phyloP scores from a whole-genome alignment of 306 rosid genomes.

The Crataegus laevigata region DNA sequence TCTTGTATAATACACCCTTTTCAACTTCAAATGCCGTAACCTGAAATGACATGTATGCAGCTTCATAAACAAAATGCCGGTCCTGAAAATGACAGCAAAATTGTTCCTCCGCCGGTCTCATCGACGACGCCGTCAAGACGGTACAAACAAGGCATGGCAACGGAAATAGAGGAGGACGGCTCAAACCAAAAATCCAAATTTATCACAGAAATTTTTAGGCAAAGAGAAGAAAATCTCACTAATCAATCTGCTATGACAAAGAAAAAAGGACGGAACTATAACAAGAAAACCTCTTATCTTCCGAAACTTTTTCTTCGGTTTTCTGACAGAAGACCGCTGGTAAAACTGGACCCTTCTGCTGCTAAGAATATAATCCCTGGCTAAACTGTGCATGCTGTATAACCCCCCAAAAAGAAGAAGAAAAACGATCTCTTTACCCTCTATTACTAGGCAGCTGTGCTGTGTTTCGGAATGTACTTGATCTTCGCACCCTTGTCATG shows the following conservation, averaged over 20 bases:
- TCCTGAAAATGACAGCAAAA: no score
- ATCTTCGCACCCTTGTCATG: slow-evolving; percentile 42
- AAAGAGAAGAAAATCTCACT: slow-evolving; percentile 14
- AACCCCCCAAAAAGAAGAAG: slow-evolving; percentile 3
- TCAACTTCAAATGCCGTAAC: neutral
- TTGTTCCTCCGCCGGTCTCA: neutral
- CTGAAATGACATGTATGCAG: neutral
- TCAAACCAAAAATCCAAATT: neutral
- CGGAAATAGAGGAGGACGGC: neutral
- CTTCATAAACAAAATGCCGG: neutral
- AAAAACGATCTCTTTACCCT: slow-evolving; percentile 27
- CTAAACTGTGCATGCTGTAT: slow-evolving; percentile 54
- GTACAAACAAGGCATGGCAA: neutral
- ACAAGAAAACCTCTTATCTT: slow-evolving; percentile 12
- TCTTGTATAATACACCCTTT: neutral
- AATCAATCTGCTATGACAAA: slow-evolving; percentile 25
- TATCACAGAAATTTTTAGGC: neutral
- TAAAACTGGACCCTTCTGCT: slow-evolving; percentile 64
- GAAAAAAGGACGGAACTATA: slow-evolving; percentile 30
- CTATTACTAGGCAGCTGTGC: slow-evolving; percentile 28
- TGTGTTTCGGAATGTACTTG: slow-evolving; percentile 51
- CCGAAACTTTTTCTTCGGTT: slow-evolving; percentile 39
- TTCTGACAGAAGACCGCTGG: slow-evolving; percentile 67
- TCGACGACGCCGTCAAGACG: neutral
- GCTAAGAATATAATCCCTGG: slow-evolving; percentile 27